These are phyloP conservation scores for Didymella keratinophila DNA, from an alignment of 2,329 filamentous ascomycete species.

Conservation along the genomic window DNA sequence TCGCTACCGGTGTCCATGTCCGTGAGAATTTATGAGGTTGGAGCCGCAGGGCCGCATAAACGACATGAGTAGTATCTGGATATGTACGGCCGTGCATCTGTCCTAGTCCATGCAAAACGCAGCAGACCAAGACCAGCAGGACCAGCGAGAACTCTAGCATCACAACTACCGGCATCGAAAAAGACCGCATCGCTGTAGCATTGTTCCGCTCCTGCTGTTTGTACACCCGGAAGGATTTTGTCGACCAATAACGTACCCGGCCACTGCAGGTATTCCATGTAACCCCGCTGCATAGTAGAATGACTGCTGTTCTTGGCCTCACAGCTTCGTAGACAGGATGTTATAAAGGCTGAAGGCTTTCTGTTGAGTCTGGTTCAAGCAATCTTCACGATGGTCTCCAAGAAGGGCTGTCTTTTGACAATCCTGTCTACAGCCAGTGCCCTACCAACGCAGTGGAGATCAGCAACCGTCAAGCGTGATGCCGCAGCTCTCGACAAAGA, in stretches of 20 bases:
- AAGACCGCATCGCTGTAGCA: background rate
- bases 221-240: background rate
- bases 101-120: too few relatives aligned
- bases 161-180: too few relatives aligned
- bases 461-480: background rate
- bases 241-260: background rate
- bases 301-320: background rate
- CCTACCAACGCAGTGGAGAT: conserved; percentile 1
- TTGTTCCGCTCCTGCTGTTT: background rate
- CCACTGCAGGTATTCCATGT: background rate
- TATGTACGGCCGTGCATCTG: too few relatives aligned
- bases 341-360: background rate
- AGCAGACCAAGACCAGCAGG: too few relatives aligned
- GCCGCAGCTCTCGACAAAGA: background rate
- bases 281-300: background rate
- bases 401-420: background rate
- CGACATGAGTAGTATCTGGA: too few relatives aligned
- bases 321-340: background rate
- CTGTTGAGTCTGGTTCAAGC: background rate
- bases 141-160: too few relatives aligned
- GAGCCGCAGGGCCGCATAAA: too few relatives aligned
- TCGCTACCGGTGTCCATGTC: too few relatives aligned
- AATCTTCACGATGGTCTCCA: background rate
- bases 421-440: background rate
- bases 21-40: too few relatives aligned